phyloP scores from a whole-genome alignment of 305 asterid species.

The Solanum hybrid region DNA sequence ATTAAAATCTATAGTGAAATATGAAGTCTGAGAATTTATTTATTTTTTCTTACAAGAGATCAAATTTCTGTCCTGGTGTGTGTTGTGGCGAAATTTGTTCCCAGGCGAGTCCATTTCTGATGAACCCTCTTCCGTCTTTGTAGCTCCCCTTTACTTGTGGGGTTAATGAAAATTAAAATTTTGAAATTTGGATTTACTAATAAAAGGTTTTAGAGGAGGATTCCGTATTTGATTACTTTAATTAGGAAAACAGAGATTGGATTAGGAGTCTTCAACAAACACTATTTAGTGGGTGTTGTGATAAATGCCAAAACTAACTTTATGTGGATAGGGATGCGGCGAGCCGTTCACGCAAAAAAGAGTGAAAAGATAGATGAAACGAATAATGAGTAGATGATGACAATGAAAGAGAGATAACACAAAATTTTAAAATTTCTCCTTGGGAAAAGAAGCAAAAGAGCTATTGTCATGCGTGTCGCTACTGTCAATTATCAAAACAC shows the following conservation, averaged over 20 bases:
- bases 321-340: not conserved
- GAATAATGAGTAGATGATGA: conserved; percentile 6
- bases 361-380: not conserved
- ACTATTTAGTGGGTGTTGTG: not conserved
- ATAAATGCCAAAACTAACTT: not conserved
- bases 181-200: not conserved
- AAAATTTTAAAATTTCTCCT: not conserved
- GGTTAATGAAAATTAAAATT: not conserved
- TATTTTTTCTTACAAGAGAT: not conserved
- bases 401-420: not conserved
- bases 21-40: not conserved
- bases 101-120: not conserved
- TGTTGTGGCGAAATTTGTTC: not conserved
- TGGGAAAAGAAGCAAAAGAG: not conserved
- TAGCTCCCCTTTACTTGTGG: not conserved
- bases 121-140: not conserved
- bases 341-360: not conserved
- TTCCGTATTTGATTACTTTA: not conserved
- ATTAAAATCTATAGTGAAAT: not conserved
- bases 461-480: not conserved
- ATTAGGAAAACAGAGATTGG: not conserved
- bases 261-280: not conserved
- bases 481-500: not conserved
- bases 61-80: not conserved
- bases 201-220: not conserved